Percentiles rank a stretch among this genome's conserved stretches.
These are phyloP conservation scores for Hura crepitans DNA, from an alignment of 441 rosid genomes.

Conservation along the genomic window DNA sequence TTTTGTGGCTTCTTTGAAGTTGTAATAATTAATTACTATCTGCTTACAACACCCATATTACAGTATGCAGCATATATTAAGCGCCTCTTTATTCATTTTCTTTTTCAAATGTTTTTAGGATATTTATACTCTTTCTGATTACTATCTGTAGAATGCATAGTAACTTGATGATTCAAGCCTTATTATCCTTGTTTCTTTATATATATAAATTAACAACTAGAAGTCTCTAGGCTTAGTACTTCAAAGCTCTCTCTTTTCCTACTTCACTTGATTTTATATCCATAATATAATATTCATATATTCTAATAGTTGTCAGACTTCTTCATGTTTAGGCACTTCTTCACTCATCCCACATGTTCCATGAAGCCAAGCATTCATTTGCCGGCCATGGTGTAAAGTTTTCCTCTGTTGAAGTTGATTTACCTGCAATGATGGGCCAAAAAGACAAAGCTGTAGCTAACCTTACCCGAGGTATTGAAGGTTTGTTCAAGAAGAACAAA, in stretches of 20 bases:
- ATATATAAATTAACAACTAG: neutral
- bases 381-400: constrained; percentile 87
- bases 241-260: neutral
- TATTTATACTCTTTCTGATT: neutral
- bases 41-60: neutral
- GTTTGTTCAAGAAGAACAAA: constrained; percentile 94
- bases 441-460: constrained; percentile 88
- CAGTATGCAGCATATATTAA: neutral
- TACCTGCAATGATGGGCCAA: constrained; percentile 91
- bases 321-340: constrained; percentile 64
- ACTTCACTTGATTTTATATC: neutral
- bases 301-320: neutral
- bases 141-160: neutral
- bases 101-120: neutral
- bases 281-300: neutral
- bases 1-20: no score
- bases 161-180: neutral
- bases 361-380: constrained; percentile 83
- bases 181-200: neutral
- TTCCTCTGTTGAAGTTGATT: constrained; percentile 86
- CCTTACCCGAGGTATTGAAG: constrained; percentile 88
- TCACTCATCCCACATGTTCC: constrained; percentile 98
- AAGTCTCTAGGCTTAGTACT: no score
- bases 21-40: no score
- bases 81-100: neutral